Evolutionary conservation across 345 rosid species (phyloP).

Genomic region (Dipteronia dyeriana): DNA sequence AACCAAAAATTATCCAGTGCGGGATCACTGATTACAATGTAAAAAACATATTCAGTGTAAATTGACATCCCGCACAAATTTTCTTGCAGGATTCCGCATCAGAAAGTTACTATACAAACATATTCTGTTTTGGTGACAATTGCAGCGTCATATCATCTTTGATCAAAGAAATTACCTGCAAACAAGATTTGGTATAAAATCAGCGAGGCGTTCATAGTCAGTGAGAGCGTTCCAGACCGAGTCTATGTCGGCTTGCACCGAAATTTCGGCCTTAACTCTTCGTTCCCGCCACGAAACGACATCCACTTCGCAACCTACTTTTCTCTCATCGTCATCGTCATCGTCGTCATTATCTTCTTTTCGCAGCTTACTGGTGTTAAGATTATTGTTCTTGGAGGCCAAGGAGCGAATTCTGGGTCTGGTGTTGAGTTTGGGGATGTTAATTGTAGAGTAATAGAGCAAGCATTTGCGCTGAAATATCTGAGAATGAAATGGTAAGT

Average conservation of each 20-base stretch:
- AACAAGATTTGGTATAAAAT: constrained; percentile 85
- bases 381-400: neutral
- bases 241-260: constrained; percentile 59
- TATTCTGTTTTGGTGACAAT: too few relatives aligned
- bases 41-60: too few relatives aligned
- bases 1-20: too few relatives aligned
- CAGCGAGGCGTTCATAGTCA: constrained; percentile 94
- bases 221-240: constrained; percentile 89
- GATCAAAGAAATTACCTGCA: constrained; percentile 48
- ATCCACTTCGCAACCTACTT: constrained; percentile 73
- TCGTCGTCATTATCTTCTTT: constrained; percentile 18
- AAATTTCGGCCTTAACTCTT: constrained; percentile 64
- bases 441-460: neutral
- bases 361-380: neutral
- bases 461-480: neutral
- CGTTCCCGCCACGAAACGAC: constrained; percentile 95
- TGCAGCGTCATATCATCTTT: too few relatives aligned
- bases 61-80: too few relatives aligned
- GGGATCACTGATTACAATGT: too few relatives aligned
- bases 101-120: too few relatives aligned
- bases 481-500: neutral
- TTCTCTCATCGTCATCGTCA: constrained; percentile 37
- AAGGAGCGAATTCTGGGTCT: neutral
- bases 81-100: too few relatives aligned
- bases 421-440: neutral